Conservation (phyloP, 768 basidiomycete species). For the Boletus tomentosulus region DNA sequence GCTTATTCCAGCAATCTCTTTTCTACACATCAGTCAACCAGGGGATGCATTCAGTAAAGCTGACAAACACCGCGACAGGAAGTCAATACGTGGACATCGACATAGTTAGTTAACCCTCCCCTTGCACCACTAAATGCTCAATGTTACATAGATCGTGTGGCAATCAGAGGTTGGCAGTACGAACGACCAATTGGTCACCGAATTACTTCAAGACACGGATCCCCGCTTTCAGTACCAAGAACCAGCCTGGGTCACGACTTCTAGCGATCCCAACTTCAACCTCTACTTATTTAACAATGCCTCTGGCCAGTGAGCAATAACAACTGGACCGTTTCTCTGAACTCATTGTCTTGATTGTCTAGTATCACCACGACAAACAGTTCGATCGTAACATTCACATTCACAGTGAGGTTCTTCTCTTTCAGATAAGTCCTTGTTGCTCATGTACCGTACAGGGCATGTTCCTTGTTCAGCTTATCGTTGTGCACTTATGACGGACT, state of each 20-base stretch:
- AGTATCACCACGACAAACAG: constrained; percentile 35
- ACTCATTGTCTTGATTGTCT: neutral
- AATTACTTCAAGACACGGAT: constrained; percentile 35
- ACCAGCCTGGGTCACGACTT: constrained; percentile 33
- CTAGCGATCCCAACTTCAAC: constrained; percentile 24
- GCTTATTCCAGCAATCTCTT: constrained; percentile 39
- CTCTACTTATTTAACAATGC: constrained; percentile 39
- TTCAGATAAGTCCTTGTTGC: constrained; percentile 1
- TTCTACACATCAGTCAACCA: constrained; percentile 35
- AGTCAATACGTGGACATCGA: constrained; percentile 42
- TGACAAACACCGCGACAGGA: constrained; percentile 34
- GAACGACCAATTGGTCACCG: constrained; percentile 8
- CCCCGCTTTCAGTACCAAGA: constrained; percentile 38
- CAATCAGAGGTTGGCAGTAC: constrained; percentile 24
- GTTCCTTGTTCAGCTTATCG: neutral
- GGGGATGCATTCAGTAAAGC: constrained; percentile 33
- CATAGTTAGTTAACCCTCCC: constrained; percentile 27
- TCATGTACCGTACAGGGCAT: constrained; percentile 18
- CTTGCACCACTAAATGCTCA: neutral
- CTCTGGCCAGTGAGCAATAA: constrained; percentile 37
- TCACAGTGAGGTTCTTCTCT: constrained; percentile 31
- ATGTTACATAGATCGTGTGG: constrained; percentile 24
- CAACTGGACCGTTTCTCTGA: neutral
- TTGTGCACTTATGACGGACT: neutral
- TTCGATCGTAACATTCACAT: constrained; percentile 36